Base-by-base conservation (phyloP, 371 early-diverging fungal genomes). In the Lichtheimia ramosa region DNA sequence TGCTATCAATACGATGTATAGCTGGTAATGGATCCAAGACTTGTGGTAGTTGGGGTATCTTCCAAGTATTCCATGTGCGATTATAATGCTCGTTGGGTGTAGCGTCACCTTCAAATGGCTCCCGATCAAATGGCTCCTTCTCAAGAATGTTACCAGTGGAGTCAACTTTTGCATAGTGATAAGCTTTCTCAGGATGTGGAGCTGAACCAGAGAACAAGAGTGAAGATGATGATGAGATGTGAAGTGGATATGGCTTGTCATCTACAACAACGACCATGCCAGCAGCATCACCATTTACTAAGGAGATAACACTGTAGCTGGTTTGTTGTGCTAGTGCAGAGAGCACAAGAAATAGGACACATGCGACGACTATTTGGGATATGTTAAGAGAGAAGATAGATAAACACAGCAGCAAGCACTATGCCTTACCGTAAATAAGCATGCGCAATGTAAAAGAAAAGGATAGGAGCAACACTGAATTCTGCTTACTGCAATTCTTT, bases 1-100 rank as follows among this genome's bases (percentile, higher is more conserved):
- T 48, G 12, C 63, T 43, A 7, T 64, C 25, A 15, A 70, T 58
- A 0, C 70, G 70, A 23, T 70, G 18, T 7, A 70, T 59, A 5
- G 14, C 16, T 13, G 69, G 63, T 14, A 69, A 43, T 6, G 48
- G 43, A 12, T 66, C 54, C 15, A 62, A 49, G 1, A 65, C 16
- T 51, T 21, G 42, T 0, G 62, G 66, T 3, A 66, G 40, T n/a
- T 23, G 21, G 1, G 43, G 12, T 8, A 60, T 54, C 13, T 41
- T 25, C 23, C 24, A 40, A 0, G 43, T 25, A 43, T 65, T 69
- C 56, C 52, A 59, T n/a, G 60, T 50, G 13, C 62, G 56, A 23
- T 65, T 65, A 49, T 62, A 69, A 10, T 63, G 63, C 21, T 69
- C 65, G 40, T 63, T 63, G 28, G 63, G 60, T 16, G 70, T 69